These are phyloP conservation scores for Tylopilus sp. DNA, from an alignment of 768 basidiomycete genomes.

Conservation along the genomic window DNA sequence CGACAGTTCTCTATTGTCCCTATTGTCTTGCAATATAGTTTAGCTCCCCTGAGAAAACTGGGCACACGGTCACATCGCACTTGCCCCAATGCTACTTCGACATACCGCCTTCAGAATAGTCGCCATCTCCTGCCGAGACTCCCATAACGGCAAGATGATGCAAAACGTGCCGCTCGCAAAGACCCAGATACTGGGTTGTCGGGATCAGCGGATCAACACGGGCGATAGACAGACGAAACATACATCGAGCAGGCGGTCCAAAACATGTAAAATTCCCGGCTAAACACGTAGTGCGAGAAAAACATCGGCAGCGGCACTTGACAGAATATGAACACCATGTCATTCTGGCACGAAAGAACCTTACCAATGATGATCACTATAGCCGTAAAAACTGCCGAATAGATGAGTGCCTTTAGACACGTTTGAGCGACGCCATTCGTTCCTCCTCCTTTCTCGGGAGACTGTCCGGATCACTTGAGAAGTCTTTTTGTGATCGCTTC, in stretches of 20 bases:
- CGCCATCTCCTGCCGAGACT: conserved; percentile 33
- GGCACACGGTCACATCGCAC: neutral
- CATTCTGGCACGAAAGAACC: neutral
- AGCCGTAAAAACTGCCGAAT: conserved; percentile 30
- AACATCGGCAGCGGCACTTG: conserved; percentile 39
- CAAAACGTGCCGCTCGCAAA: conserved; percentile 36
- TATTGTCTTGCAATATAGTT: conserved; percentile 4
- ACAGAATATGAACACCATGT: neutral
- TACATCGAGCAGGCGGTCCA: conserved; percentile 40
- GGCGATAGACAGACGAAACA: conserved; percentile 2
- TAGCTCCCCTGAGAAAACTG: neutral
- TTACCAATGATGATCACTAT: conserved; percentile 36
- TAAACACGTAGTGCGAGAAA: conserved; percentile 37
- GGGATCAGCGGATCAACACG: conserved; percentile 5
- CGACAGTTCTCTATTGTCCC: conserved; percentile 22
- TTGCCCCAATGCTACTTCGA: neutral
- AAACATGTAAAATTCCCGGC: conserved; percentile 34
- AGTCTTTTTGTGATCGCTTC: conserved; percentile 8
- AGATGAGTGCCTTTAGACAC: conserved; percentile 32
- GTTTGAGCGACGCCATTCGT: conserved; percentile 19
- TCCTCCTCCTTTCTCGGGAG: conserved; percentile 4
- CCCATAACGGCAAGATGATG: conserved; percentile 37
- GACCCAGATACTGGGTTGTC: conserved; percentile 30
- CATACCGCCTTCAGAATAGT: conserved; percentile 18
- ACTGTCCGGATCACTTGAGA: neutral